phyloP scores from a whole-genome alignment of 2,329 filamentous ascomycete genomes.

The Cylindrodendrum hubeiense region DNA sequence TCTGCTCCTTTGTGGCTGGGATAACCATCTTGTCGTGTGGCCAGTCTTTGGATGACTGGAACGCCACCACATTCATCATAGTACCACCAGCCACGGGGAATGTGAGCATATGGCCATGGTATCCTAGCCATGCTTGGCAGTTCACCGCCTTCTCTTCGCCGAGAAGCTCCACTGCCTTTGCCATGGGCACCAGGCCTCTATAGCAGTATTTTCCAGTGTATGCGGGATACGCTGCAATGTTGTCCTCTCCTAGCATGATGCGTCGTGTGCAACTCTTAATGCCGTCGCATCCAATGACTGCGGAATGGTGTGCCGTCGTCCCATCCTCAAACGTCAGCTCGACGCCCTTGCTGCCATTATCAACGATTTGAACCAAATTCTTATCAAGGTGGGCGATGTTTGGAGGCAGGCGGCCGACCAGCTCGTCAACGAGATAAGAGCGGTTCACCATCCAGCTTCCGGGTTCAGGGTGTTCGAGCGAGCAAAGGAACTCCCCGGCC shows the following conservation, averaged over 20 bases:
- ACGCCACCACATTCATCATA: slow-evolving; percentile 28
- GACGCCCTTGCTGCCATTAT: background rate
- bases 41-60: slow-evolving; percentile 18
- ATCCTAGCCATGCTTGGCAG: slow-evolving; percentile 18
- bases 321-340: slow-evolving; percentile 14
- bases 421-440: slow-evolving; percentile 19
- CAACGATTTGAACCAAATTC: slow-evolving; percentile 10
- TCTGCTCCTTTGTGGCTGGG: slow-evolving; percentile 19
- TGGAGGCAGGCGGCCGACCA: slow-evolving; percentile 12
- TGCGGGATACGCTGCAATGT: background rate
- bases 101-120: slow-evolving; percentile 25
- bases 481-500: slow-evolving; percentile 9
- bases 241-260: slow-evolving; percentile 7
- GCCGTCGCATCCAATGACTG: slow-evolving; percentile 26
- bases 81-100: slow-evolving; percentile 19
- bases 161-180: slow-evolving; percentile 18
- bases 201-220: slow-evolving; percentile 25
- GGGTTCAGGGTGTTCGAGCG: slow-evolving; percentile 15
- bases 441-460: slow-evolving; percentile 24
- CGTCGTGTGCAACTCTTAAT: slow-evolving; percentile 17
- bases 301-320: slow-evolving; percentile 4
- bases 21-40: slow-evolving; percentile 13
- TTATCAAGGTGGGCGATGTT: slow-evolving; percentile 16
- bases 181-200: slow-evolving; percentile 25
- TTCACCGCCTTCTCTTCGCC: slow-evolving; percentile 24